phyloP scores from a whole-genome alignment of 192 early-diverging fungal genomes.

The Coemansia sp. region DNA sequence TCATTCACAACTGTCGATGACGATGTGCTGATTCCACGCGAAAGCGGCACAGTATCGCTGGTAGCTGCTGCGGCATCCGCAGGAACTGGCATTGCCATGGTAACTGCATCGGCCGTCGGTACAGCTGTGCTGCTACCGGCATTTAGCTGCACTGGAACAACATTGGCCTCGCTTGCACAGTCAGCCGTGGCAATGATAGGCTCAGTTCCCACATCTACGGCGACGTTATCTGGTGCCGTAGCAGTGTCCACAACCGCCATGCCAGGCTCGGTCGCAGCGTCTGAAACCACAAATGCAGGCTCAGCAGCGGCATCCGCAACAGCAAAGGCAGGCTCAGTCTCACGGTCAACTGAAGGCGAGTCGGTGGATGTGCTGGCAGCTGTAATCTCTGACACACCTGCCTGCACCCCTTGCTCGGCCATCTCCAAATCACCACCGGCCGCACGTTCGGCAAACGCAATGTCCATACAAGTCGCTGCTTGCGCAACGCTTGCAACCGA shows the following conservation, averaged over 20 bases:
- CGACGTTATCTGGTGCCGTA: neutral
- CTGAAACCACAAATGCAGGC: neutral
- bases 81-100: too few species aligned
- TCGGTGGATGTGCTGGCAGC: neutral
- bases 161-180: neutral
- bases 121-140: neutral
- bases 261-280: neutral
- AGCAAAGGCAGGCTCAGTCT: neutral
- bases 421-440: slow-evolving; percentile 6
- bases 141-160: neutral
- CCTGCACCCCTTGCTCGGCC: neutral
- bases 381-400: neutral
- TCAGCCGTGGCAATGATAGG: neutral
- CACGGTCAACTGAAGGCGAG: neutral
- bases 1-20: too few species aligned
- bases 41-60: neutral
- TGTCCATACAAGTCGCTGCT: slow-evolving; percentile 7
- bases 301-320: neutral
- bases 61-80: neutral
- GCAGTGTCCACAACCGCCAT: neutral
- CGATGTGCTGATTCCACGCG: too few species aligned
- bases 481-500: slow-evolving; percentile 1
- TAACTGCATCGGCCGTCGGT: neutral
- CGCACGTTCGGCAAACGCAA: slow-evolving; percentile 3
- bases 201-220: neutral